Percentiles rank a stretch among this genome's conserved stretches.
These are phyloP conservation scores for Phtheirospermum japonicum DNA, from an alignment of 257 asterid genomes.

Conservation along the genomic window DNA sequence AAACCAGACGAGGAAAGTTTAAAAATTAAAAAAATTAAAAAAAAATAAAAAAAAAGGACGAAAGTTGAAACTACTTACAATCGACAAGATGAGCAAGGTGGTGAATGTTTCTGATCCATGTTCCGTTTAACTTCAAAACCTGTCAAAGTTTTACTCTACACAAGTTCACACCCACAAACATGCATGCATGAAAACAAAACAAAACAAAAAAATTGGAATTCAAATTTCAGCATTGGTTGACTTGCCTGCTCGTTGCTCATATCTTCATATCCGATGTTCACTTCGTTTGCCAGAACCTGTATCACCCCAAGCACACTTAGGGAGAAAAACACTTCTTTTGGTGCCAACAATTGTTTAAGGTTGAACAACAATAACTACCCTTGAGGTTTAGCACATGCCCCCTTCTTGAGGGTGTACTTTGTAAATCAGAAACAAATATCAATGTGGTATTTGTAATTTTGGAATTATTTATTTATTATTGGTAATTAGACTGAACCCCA, in stretches of 20 bases:
- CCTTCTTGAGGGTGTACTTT: too few species aligned
- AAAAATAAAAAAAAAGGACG: neutral
- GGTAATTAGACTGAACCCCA: neutral
- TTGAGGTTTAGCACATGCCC: neutral
- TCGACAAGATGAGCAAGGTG: constrained; percentile 91
- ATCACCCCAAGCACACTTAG: neutral
- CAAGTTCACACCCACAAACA: constrained; percentile 20
- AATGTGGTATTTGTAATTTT: neutral
- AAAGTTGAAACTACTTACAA: constrained; percentile 48
- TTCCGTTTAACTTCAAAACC: constrained; percentile 88
- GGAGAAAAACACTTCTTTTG: neutral
- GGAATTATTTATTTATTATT: too few species aligned
- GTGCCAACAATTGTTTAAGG: neutral
- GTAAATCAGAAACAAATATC: neutral
- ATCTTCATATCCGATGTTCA: constrained; percentile 88
- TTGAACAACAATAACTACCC: neutral
- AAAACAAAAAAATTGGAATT: neutral
- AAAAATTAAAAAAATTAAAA: neutral
- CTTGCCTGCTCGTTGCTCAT: constrained; percentile 94
- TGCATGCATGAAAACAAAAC: too few species aligned
- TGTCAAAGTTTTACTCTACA: constrained; percentile 35
- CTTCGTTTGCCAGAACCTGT: constrained; percentile 95
- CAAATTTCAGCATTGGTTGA: constrained; percentile 12
- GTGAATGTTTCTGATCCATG: constrained; percentile 73
- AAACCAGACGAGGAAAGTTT: neutral